Evolutionary conservation across 176 grass and related monocot genomes (phyloP).

Genomic region (Eremochloa ophiuroides): DNA sequence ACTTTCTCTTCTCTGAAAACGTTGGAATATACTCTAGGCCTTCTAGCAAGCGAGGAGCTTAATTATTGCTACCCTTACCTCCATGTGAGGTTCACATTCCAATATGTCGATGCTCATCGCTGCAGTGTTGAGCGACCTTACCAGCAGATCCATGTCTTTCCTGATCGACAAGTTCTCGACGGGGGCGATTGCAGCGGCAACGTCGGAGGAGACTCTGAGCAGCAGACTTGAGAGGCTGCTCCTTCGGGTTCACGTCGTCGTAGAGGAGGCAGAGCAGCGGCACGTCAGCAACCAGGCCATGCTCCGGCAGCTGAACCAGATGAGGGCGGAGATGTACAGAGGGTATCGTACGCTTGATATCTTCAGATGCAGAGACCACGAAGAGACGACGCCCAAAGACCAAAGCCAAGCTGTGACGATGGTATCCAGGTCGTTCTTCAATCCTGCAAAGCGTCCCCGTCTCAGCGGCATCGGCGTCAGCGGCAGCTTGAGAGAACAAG

Average conservation of each 20-base stretch:
- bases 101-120: not conserved
- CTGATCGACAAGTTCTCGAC: not conserved
- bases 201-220: not conserved
- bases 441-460: not conserved
- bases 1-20: too few species aligned
- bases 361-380: not conserved
- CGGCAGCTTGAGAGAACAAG: not conserved
- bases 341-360: not conserved
- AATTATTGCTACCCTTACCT: too few species aligned
- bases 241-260: not conserved
- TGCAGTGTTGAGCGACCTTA: not conserved
- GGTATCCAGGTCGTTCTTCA: not conserved
- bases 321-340: not conserved
- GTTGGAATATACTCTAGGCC: not conserved
- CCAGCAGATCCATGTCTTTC: conserved; percentile 1
- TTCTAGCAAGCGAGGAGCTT: not conserved
- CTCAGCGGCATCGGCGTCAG: too few species aligned
- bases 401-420: not conserved
- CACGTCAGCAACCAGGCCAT: not conserved
- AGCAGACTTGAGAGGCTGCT: not conserved
- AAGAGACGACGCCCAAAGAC: not conserved
- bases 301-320: not conserved
- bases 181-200: too few species aligned
- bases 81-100: too few species aligned
- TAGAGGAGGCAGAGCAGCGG: not conserved